These are phyloP conservation scores for Colletotrichum cuscutae DNA, from an alignment of 2,329 filamentous ascomycete species.

Conservation along the genomic window DNA sequence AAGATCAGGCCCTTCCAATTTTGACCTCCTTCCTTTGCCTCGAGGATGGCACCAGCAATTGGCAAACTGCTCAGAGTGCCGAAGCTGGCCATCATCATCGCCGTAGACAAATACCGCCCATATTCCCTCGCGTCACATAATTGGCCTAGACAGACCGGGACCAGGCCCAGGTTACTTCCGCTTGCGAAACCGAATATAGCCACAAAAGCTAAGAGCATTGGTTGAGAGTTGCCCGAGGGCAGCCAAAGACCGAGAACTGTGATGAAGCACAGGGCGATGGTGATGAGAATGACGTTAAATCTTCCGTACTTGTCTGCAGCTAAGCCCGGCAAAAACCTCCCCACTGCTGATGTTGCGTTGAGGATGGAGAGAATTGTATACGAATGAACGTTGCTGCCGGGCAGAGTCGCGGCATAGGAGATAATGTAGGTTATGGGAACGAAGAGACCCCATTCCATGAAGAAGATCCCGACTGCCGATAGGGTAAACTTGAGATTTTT, in stretches of 20 bases:
- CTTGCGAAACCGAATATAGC: constrained; percentile 82
- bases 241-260: constrained; percentile 77
- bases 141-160: constrained; percentile 84
- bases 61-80: constrained; percentile 65
- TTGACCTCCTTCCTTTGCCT: constrained; percentile 8
- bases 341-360: constrained; percentile 81
- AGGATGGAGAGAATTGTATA: constrained; percentile 85
- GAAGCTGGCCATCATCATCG: constrained; percentile 81
- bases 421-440: constrained; percentile 82
- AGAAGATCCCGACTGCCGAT: constrained; percentile 72
- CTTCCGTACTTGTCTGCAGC: constrained; percentile 81
- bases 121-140: constrained; percentile 81
- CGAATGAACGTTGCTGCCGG: constrained; percentile 68
- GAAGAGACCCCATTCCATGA: constrained; percentile 77
- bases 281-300: constrained; percentile 82
- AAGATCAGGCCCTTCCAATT: constrained; percentile 31
- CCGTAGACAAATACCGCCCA: constrained; percentile 79
- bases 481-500: constrained; percentile 68
- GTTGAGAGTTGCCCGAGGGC: constrained; percentile 62
- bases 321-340: constrained; percentile 80
- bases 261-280: constrained; percentile 66
- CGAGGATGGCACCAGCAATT: constrained; percentile 50
- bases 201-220: constrained; percentile 73
- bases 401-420: constrained; percentile 73
- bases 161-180: constrained; percentile 80